phyloP scores from a whole-genome alignment of 257 asterid species.

The Ocimum tenuiflorum region DNA sequence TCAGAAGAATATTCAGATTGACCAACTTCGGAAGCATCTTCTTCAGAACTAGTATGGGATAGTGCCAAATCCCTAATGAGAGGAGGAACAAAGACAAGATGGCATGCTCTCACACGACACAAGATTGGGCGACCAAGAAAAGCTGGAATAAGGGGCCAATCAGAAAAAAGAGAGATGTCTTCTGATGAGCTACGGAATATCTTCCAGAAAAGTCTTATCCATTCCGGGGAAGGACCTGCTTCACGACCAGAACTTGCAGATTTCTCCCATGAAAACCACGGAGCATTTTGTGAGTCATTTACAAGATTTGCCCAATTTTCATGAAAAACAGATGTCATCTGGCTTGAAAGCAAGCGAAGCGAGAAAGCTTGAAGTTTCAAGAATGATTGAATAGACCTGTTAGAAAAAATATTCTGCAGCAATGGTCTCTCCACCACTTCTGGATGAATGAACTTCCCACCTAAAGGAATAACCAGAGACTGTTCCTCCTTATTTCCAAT shows the following conservation, averaged over 20 bases:
- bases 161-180: constrained; percentile 71
- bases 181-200: constrained; percentile 51
- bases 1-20: constrained; percentile 35
- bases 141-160: constrained; percentile 97
- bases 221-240: constrained; percentile 76
- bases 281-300: constrained; percentile 53
- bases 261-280: constrained; percentile 95
- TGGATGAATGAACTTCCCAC: constrained; percentile 75
- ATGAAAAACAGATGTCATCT: constrained; percentile 64
- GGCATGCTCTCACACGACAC: constrained; percentile 76
- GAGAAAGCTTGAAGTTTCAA: constrained; percentile 72
- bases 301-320: constrained; percentile 79
- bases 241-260: constrained; percentile 49
- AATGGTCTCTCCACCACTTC: constrained; percentile 74
- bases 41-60: constrained; percentile 28
- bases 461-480: constrained; percentile 53
- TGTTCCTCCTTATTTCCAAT: constrained; percentile 79
- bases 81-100: constrained; percentile 76
- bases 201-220: constrained; percentile 93
- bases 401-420: constrained; percentile 53
- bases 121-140: constrained; percentile 90
- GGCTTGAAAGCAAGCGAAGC: constrained; percentile 58
- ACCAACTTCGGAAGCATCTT: constrained; percentile 31
- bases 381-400: constrained; percentile 45
- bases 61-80: constrained; percentile 25